phyloP scores from a whole-genome alignment of 257 asterid genomes.

The Vinca minor region DNA sequence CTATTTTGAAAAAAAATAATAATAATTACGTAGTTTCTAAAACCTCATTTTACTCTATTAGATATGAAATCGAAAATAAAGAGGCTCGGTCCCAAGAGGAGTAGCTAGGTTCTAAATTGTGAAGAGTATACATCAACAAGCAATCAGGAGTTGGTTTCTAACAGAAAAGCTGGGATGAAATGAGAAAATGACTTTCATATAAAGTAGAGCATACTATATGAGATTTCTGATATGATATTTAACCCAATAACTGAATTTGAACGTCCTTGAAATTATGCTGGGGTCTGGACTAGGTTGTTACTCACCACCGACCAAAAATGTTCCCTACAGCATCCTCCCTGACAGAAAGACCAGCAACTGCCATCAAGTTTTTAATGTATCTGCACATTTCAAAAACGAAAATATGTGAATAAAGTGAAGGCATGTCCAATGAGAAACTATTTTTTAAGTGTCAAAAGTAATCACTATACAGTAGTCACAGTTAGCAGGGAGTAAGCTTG shows the following conservation, averaged over 20 bases:
- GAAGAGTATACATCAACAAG: background rate
- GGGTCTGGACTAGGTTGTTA: background rate
- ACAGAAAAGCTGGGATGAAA: background rate
- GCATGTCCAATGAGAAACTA: background rate
- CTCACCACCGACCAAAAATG: slow-evolving; percentile 94
- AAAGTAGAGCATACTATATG: background rate
- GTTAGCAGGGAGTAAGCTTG: background rate
- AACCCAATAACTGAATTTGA: background rate
- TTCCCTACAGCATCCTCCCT: slow-evolving; percentile 89
- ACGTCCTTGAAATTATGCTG: background rate
- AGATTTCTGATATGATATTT: background rate
- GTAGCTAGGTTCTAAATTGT: background rate
- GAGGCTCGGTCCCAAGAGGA: background rate
- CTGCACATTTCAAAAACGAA: slow-evolving; percentile 43
- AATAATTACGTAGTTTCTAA: background rate
- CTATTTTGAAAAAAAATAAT: too few species aligned
- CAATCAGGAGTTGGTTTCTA: background rate
- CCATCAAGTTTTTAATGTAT: slow-evolving; percentile 69
- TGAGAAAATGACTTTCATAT: background rate
- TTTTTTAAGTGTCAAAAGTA: background rate
- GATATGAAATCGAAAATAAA: background rate
- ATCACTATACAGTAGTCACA: background rate
- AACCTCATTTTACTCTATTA: background rate
- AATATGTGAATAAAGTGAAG: slow-evolving; percentile 2
- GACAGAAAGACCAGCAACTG: slow-evolving; percentile 62